These are phyloP conservation scores for Lentinula sp. DNA, from an alignment of 768 basidiomycete species.

Conservation along the genomic window DNA sequence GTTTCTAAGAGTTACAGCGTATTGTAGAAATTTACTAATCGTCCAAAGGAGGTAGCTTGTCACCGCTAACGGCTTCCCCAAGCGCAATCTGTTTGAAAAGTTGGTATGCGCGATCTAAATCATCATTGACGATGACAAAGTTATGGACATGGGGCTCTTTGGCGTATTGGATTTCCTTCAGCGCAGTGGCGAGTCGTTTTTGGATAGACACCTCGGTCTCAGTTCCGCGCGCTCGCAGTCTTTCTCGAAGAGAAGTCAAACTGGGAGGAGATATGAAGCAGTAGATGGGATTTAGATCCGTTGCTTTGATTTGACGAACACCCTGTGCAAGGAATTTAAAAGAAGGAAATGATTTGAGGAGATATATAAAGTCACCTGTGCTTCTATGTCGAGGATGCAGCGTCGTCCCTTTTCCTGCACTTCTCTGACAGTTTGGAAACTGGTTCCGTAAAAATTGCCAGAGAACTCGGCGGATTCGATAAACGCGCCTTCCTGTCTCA, in stretches of 20 bases:
- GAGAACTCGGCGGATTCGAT: slow-evolving; percentile 95
- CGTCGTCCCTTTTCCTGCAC: slow-evolving; percentile 66
- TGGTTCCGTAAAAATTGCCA: slow-evolving; percentile 91
- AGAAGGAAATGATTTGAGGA: slow-evolving; percentile 4
- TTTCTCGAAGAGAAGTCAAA: slow-evolving; percentile 57
- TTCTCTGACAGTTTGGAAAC: slow-evolving; percentile 64
- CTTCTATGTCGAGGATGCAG: slow-evolving; percentile 94
- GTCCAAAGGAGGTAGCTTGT: slow-evolving; percentile 61
- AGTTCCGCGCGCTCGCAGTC: slow-evolving; percentile 78
- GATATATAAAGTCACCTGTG: slow-evolving; percentile 56
- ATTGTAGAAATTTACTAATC: slow-evolving; percentile 24
- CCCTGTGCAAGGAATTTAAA: slow-evolving; percentile 47
- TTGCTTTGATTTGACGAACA: slow-evolving; percentile 85
- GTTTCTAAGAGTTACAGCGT: too few species aligned
- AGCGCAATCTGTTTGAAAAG: slow-evolving; percentile 73
- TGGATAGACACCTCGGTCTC: slow-evolving; percentile 69
- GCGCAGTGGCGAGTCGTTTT: slow-evolving; percentile 71
- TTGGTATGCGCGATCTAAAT: slow-evolving; percentile 75
- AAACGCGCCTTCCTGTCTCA: slow-evolving; percentile 70
- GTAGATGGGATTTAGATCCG: slow-evolving; percentile 77
- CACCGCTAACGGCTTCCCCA: slow-evolving; percentile 51
- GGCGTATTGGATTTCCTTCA: slow-evolving; percentile 81
- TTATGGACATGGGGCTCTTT: slow-evolving; percentile 71
- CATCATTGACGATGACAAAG: slow-evolving; percentile 85
- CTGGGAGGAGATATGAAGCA: slow-evolving; percentile 91